Conservation (phyloP, 2,329 filamentous ascomycete species). For the Monosporascus ibericus region DNA sequence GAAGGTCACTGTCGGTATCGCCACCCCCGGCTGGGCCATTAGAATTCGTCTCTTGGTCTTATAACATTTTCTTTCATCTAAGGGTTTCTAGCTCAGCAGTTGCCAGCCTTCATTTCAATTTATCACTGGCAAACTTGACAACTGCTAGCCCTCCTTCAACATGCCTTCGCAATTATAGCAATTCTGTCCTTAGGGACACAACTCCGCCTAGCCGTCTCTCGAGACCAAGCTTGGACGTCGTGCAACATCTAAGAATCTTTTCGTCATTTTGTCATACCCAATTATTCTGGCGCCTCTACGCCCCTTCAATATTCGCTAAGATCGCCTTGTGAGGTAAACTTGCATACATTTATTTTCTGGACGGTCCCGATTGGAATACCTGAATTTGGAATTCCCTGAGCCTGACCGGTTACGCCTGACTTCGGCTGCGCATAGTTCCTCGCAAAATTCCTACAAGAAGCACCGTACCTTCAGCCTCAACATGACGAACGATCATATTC, state of each 20-base stretch:
- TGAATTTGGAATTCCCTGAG: constrained; percentile 1
- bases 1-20: neutral
- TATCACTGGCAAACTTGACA: constrained; percentile 5
- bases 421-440: neutral
- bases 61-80: neutral
- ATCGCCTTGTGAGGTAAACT: constrained; percentile 2
- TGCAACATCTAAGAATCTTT: constrained; percentile 10
- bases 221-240: constrained; percentile 18
- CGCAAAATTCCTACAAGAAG: neutral
- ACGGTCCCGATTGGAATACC: constrained; percentile 1
- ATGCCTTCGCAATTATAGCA: constrained; percentile 32
- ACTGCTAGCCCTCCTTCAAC: constrained; percentile 5
- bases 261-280: constrained; percentile 3
- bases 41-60: neutral
- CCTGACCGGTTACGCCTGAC: neutral
- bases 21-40: neutral
- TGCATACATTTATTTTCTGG: constrained; percentile 3
- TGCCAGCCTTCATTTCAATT: constrained; percentile 1
- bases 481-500: constrained; percentile 32
- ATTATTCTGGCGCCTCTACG: neutral
- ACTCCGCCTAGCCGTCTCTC: constrained; percentile 15
- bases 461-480: constrained; percentile 3
- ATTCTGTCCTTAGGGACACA: constrained; percentile 36
- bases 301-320: constrained; percentile 2
- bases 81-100: neutral